Base-by-base conservation (phyloP, 176 grass and related monocot genomes). In the Pharus latifolius region DNA sequence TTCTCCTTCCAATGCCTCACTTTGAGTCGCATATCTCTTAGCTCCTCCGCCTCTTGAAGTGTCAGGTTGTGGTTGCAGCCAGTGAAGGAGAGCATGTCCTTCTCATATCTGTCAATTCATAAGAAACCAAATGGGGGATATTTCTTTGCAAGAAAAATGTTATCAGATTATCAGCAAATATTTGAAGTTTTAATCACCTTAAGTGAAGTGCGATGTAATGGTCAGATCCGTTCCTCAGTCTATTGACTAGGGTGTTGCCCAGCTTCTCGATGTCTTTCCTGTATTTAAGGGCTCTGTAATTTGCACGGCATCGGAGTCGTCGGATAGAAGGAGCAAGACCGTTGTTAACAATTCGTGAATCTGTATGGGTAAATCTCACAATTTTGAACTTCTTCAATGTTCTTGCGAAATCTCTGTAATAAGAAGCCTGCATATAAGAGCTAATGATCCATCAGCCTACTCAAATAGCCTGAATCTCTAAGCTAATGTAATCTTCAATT, bases 1-100 rank as follows among this genome's bases (percentile, higher is more conserved):
- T 96, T 96, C 58, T 96, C 87, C 56, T 96, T 96, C 91, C 87
- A 96, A 73, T 84, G 83, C 30, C 63, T 73, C 60, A 87, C 83
- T 38, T 56, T 80, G 40, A 84, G 67, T 34, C 91, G 80, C 91
- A 96, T 74, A 12, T 56, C 80, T 9, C 40, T 72, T 24, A 96
- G 46, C 69, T 96, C 87, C 10, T 78, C 50, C 8, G 83, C 67
- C 64, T 96, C 91, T 0, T 76, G 13, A 38, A 38, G 10, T 7
- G 87, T 87, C 35, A 96, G 63, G 60, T 81, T 87, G 44, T 96
- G 87, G 32, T 69, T 85, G 65, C 91, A 96, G 6, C 91, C 91
- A 0, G 86, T 90, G 65, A 96, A 90, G 17, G 87, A 59, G 9
- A 96, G 62, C 91, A 96, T 90, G 76, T 96, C 91, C 69, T 96